These are phyloP conservation scores for Handroanthus guayacan DNA, from an alignment of 257 asterid species.

Conservation along the genomic window DNA sequence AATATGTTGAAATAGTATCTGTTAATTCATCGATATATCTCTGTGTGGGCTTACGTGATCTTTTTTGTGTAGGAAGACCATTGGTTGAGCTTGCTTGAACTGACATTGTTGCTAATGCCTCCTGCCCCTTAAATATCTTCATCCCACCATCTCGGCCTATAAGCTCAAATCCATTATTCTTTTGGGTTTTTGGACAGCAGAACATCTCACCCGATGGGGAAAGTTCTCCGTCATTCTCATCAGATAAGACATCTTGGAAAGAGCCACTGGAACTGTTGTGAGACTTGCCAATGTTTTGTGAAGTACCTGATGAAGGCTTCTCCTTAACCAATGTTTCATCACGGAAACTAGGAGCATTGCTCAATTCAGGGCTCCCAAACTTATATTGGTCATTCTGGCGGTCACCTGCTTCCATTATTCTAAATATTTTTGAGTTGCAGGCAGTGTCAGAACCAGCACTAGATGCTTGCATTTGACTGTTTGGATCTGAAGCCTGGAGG, in stretches of 20 bases:
- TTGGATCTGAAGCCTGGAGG: conserved; percentile 48
- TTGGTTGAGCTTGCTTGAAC: conserved; percentile 31
- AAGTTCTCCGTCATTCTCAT: conserved; percentile 49
- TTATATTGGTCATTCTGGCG: conserved; percentile 46
- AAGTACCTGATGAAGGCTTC: conserved; percentile 48
- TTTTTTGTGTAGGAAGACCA: conserved; percentile 43
- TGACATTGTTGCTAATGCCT: conserved; percentile 22
- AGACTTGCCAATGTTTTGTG: conserved; percentile 47
- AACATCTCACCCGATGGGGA: conserved; percentile 41
- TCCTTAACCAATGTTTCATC: conserved; percentile 48
- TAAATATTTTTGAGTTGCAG: conserved; percentile 53
- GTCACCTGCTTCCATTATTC: conserved; percentile 39
- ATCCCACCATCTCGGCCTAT: conserved; percentile 35
- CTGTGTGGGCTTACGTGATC: conserved; percentile 69
- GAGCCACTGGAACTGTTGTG: conserved; percentile 57
- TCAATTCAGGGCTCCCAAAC: conserved; percentile 42
- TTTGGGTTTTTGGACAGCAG: conserved; percentile 40
- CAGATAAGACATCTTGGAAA: conserved; percentile 45
- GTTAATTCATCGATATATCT: conserved; percentile 66
- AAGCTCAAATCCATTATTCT: conserved; percentile 31
- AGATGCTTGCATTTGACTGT: conserved; percentile 44
- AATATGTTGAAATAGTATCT: conserved; percentile 43
- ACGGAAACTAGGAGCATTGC: conserved; percentile 40
- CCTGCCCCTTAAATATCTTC: conserved; percentile 36
- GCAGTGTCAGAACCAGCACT: conserved; percentile 46